phyloP scores from a whole-genome alignment of 495 filamentous ascomycete species.

The Penicillium turbatum region DNA sequence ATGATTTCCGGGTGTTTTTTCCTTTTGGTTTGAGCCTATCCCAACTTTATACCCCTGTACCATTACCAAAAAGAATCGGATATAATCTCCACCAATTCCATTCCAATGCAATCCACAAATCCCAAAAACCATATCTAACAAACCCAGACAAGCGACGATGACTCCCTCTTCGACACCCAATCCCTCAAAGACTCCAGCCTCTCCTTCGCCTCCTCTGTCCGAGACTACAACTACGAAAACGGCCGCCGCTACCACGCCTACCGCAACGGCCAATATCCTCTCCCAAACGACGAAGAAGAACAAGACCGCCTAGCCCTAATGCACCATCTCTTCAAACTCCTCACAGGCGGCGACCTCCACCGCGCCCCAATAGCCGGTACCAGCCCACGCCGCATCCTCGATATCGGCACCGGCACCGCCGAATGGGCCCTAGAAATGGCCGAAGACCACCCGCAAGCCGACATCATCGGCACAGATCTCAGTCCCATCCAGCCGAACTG shows the following conservation, averaged over 20 bases:
- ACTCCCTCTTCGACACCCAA: conserved; percentile 35
- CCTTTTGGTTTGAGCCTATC: background rate
- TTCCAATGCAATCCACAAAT: background rate
- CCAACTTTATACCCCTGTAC: background rate
- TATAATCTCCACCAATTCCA: background rate
- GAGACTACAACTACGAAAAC: conserved; percentile 52
- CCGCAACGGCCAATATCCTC: conserved; percentile 50
- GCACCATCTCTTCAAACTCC: conserved; percentile 54
- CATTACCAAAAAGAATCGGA: background rate
- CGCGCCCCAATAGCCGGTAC: conserved; percentile 41
- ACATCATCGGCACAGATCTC: conserved; percentile 62
- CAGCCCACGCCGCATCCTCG: conserved; percentile 33
- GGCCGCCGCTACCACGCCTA: conserved; percentile 61
- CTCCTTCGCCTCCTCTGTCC: conserved; percentile 43
- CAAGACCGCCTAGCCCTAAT: conserved; percentile 65
- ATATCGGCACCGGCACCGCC: conserved; percentile 55
- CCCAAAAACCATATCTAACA: conserved; percentile 1
- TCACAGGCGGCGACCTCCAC: conserved; percentile 50
- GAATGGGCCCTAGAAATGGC: conserved; percentile 62
- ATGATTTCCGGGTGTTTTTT: background rate
- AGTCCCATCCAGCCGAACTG: conserved; percentile 50
- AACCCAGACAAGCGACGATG: conserved; percentile 40
- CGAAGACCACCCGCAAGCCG: conserved; percentile 52
- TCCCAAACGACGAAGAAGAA: conserved; percentile 59
- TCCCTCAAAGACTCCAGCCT: conserved; percentile 41